Conservation (phyloP, 2,329 filamentous ascomycete genomes). For the Stachybotrys elegans region DNA sequence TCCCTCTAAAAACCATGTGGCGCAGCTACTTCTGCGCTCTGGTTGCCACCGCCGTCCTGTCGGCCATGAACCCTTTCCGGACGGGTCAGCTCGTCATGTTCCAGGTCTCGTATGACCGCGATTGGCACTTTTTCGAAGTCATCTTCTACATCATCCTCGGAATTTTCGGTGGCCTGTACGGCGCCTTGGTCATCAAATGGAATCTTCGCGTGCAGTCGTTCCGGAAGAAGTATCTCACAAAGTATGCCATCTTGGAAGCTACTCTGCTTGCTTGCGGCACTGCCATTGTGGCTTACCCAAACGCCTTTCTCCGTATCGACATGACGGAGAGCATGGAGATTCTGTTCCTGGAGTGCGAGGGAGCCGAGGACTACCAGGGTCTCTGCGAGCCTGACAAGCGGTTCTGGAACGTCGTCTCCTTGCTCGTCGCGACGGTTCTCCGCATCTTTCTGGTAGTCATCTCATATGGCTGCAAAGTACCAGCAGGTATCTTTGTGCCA, state of each 20-base stretch:
- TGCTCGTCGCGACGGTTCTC: constrained; percentile 74
- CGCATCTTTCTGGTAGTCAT: constrained; percentile 85
- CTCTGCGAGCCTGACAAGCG: constrained; percentile 78
- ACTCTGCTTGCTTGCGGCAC: constrained; percentile 78
- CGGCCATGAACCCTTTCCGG: constrained; percentile 95
- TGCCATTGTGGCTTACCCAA: constrained; percentile 92
- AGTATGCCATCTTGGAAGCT: constrained; percentile 82
- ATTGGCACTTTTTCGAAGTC: constrained; percentile 97
- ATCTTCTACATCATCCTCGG: constrained; percentile 90
- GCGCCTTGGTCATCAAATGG: constrained; percentile 97
- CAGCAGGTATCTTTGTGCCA: constrained; percentile 94
- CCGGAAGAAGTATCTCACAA: constrained; percentile 82
- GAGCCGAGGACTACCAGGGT: constrained; percentile 79
- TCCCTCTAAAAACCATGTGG: constrained; percentile 96
- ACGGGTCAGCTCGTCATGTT: constrained; percentile 99
- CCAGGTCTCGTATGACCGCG: constrained; percentile 89
- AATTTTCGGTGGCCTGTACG: constrained; percentile 89
- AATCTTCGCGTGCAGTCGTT: constrained; percentile 88
- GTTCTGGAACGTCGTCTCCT: constrained; percentile 71
- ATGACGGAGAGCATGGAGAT: constrained; percentile 99
- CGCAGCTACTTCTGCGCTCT: constrained; percentile 96
- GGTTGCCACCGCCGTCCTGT: constrained; percentile 86
- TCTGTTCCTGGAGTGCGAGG: constrained; percentile 89
- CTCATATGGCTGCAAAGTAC: constrained; percentile 96
- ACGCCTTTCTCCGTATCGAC: constrained; percentile 90